Evolutionary conservation across 371 early-diverging fungal species (phyloP).

Genomic region (Zancudomyces culisetae): DNA sequence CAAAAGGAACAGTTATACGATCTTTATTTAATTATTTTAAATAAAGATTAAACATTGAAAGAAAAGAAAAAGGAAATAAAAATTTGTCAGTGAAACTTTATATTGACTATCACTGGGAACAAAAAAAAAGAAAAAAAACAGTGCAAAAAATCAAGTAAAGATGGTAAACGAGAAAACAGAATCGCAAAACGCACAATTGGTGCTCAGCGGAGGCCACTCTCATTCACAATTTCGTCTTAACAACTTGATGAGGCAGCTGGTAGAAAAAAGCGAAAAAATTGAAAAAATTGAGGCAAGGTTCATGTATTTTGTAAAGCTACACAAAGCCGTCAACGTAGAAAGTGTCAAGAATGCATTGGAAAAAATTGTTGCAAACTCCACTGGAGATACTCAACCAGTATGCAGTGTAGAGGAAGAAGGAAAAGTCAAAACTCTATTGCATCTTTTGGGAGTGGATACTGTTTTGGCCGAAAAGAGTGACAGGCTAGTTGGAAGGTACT

Average conservation of each 20-base stretch:
- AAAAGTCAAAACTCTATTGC: background rate
- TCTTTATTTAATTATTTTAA: too few species aligned
- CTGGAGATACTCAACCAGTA: background rate
- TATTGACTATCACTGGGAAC: too few species aligned
- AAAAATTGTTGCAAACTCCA: background rate
- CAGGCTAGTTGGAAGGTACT: background rate
- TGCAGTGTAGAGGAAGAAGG: background rate
- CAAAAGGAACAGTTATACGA: too few species aligned
- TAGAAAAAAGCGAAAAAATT: background rate
- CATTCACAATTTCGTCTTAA: background rate
- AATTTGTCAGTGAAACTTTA: too few species aligned
- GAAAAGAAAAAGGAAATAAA: too few species aligned
- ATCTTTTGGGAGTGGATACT: background rate
- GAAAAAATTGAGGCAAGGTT: background rate
- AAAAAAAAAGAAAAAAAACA: too few species aligned
- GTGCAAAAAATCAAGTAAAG: too few species aligned
- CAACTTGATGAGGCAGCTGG: background rate
- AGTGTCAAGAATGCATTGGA: background rate
- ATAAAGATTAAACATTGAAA: too few species aligned
- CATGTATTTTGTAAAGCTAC: background rate
- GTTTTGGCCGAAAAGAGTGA: background rate
- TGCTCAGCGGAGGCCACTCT: background rate
- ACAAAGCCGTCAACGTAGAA: background rate
- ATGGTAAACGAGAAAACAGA: too few species aligned
- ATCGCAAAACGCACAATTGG: too few species aligned